Evolutionary conservation across 495 filamentous ascomycete genomes (phyloP).

Genomic region (Aspergillus steynii): DNA sequence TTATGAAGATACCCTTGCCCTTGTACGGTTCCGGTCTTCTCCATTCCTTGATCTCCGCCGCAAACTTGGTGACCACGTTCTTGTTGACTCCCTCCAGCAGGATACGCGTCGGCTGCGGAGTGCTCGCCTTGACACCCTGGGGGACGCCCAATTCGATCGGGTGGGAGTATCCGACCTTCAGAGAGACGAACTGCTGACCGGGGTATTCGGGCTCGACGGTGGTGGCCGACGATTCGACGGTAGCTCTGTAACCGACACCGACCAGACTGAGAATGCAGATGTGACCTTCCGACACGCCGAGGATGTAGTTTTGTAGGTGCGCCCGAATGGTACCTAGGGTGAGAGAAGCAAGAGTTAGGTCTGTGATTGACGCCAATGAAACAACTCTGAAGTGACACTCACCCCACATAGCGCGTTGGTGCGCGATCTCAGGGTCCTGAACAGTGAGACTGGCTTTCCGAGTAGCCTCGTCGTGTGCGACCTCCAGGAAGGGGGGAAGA

Average conservation of each 20-base stretch:
- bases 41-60: slow-evolving; percentile 85
- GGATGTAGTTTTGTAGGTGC: slow-evolving; percentile 84
- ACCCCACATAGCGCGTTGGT: slow-evolving; percentile 99
- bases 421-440: slow-evolving; percentile 57
- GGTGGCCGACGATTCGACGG: slow-evolving; percentile 73
- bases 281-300: slow-evolving; percentile 94
- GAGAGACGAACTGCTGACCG: slow-evolving; percentile 81
- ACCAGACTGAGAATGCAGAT: slow-evolving; percentile 88
- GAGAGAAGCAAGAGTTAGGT: slow-evolving; percentile 6
- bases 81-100: slow-evolving; percentile 85
- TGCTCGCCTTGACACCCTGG: slow-evolving; percentile 78
- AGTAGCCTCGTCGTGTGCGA: slow-evolving; percentile 61
- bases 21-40: slow-evolving; percentile 95
- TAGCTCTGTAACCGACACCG: slow-evolving; percentile 95
- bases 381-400: slow-evolving; percentile 33
- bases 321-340: slow-evolving; percentile 80
- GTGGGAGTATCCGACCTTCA: slow-evolving; percentile 97
- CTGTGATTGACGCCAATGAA: not conserved
- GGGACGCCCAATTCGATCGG: slow-evolving; percentile 87
- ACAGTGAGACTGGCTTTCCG: slow-evolving; percentile 67
- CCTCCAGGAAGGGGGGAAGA: slow-evolving; percentile 70
- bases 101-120: slow-evolving; percentile 91
- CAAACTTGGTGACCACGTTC: slow-evolving; percentile 83
- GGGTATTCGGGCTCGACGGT: slow-evolving; percentile 65
- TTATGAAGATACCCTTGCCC: slow-evolving; percentile 98